phyloP scores from a whole-genome alignment of 495 filamentous ascomycete species.

The Penicillium maclennaniae region DNA sequence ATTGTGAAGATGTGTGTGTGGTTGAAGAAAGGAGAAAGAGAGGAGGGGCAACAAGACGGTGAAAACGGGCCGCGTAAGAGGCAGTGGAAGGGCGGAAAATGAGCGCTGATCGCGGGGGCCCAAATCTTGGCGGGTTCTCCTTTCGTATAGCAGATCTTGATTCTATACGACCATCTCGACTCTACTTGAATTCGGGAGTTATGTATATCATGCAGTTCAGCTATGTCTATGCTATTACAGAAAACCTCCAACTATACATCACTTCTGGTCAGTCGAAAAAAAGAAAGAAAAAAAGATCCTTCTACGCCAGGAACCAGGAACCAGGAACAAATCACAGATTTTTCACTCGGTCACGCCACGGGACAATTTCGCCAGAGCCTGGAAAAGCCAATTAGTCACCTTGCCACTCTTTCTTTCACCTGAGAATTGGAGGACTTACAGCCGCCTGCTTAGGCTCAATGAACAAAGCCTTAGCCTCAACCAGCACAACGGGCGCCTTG shows the following conservation, averaged over 20 bases:
- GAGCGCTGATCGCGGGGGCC: slow-evolving; percentile 20
- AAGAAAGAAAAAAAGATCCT: neutral
- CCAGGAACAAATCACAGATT: slow-evolving; percentile 11
- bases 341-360: slow-evolving; percentile 24
- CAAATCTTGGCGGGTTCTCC: neutral
- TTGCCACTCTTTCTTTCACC: neutral
- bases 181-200: neutral
- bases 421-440: slow-evolving; percentile 41
- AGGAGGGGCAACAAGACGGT: slow-evolving; percentile 5
- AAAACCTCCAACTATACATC: neutral
- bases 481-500: slow-evolving; percentile 61
- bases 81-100: slow-evolving; percentile 19
- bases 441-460: slow-evolving; percentile 82
- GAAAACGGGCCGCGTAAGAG: slow-evolving; percentile 3
- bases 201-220: neutral
- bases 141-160: neutral
- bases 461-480: slow-evolving; percentile 80
- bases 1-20: slow-evolving; percentile 33
- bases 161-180: neutral
- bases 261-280: neutral
- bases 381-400: slow-evolving; percentile 10
- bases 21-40: slow-evolving; percentile 8
- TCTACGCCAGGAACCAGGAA: slow-evolving; percentile 23
- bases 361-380: slow-evolving; percentile 33
- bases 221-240: neutral